Percentiles rank a stretch among this genome's conserved stretches.
These are phyloP conservation scores for Volvox carteri DNA, from an alignment of 163 green algal genomes.

Conservation along the genomic window DNA sequence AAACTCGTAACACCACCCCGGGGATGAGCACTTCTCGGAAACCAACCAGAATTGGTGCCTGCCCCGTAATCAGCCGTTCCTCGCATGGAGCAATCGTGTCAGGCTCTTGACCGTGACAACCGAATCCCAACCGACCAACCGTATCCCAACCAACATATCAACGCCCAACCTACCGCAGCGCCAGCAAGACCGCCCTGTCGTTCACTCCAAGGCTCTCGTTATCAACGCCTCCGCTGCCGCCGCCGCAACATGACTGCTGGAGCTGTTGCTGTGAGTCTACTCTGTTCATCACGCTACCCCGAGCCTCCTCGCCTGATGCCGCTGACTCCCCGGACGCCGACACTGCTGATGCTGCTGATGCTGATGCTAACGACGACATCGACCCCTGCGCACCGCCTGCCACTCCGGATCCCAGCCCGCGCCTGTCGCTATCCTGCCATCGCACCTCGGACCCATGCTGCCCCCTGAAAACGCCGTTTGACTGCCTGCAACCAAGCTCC, in stretches of 20 bases:
- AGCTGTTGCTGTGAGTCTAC: not conserved
- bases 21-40: too few relatives aligned
- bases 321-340: not conserved
- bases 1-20: too few relatives aligned
- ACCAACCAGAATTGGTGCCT: too few relatives aligned
- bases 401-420: not conserved
- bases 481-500: not conserved
- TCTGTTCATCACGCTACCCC: not conserved
- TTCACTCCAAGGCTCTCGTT: conserved; percentile 56
- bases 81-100: too few relatives aligned
- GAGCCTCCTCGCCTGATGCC: not conserved
- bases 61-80: too few relatives aligned
- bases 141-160: too few relatives aligned
- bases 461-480: not conserved
- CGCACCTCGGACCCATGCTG: not conserved
- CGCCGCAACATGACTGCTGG: not conserved
- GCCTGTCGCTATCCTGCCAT: not conserved
- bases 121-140: too few relatives aligned
- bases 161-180: conserved; percentile 17
- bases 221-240: conserved; percentile 4
- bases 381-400: too few relatives aligned
- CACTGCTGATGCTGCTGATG: too few relatives aligned
- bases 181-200: conserved; percentile 42
- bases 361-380: too few relatives aligned
- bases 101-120: too few relatives aligned